Base-by-base conservation (phyloP, 768 basidiomycete species). In the Stropharia rugosoannulata region DNA sequence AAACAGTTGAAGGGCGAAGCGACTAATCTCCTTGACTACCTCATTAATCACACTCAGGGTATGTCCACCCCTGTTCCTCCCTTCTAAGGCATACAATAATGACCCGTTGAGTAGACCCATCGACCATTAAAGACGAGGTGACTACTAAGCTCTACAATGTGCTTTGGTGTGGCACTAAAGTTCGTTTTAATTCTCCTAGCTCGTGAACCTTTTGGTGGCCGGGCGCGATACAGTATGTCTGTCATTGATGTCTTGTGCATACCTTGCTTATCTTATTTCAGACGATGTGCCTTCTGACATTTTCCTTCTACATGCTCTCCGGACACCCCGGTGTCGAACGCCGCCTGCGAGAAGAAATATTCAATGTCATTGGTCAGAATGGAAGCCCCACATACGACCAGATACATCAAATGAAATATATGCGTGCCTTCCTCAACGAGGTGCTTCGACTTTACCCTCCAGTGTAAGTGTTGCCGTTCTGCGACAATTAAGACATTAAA, bases 11-110 rank as follows among this genome's bases (percentile, higher is more conserved):
- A 66, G 39, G 76, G 78, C 44, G 71, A 68, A 5, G 73, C 71
- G 19, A 40, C 27, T 51, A 76, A 75, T 4, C 63, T 80, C 19
- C 68, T 81, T 55, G 74, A 76, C 49, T 76, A 81, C 64, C 59
- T 83, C 46, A 73, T 81, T 25, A 74, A 75, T 39, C 74, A 69
- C 42, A 82, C 81, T 0, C 72, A 80, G 62, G 80, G 81, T 80
- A 42, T 6, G 63, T 58, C 10, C 18, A 5, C 41, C 52, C 57
- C 9, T 41, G 27, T 46, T 41, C 45, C 29, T 11, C 8, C 3
- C 25, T 11, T 4, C 3, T 16, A n/a, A 7, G 38, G 35, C 8
- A 19, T 12, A 15, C 9, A 12, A 38, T 8, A 12, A 40, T 41
- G 7, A 18, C 35, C 3, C 25, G 38, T 4, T 9, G 4, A 11